These are phyloP conservation scores for Hanseniaspora singularis DNA, from an alignment of 805 yeast genomes.

Conservation along the genomic window DNA sequence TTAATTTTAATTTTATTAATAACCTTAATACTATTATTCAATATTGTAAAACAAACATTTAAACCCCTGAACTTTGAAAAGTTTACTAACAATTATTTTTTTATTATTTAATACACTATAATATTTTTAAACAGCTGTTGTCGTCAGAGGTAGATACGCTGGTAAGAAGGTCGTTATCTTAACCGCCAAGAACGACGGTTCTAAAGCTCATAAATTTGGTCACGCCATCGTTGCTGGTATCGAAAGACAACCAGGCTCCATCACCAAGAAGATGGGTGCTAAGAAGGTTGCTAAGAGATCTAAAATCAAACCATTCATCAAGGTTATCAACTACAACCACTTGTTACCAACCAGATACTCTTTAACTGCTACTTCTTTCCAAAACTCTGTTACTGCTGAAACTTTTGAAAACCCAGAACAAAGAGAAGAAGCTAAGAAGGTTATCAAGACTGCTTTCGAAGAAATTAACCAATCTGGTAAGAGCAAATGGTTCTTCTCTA, in stretches of 20 bases:
- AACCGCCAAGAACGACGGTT: slow-evolving; percentile 96
- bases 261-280: slow-evolving; percentile 85
- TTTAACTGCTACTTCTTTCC: slow-evolving; percentile 90
- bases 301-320: slow-evolving; percentile 97
- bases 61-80: not conserved
- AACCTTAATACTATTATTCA: too few relatives aligned
- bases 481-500: slow-evolving; percentile 99
- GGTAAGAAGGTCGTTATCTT: slow-evolving; percentile 99
- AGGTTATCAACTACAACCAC: slow-evolving; percentile 99
- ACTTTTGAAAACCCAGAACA: slow-evolving; percentile 95
- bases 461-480: slow-evolving; percentile 99
- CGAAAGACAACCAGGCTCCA: slow-evolving; percentile 96
- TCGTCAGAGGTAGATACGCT: slow-evolving; percentile 99
- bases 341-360: slow-evolving; percentile 99
- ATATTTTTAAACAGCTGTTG: slow-evolving; percentile 55
- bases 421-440: slow-evolving; percentile 98
- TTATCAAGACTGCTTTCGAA: slow-evolving; percentile 97
- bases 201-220: slow-evolving; percentile 97
- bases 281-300: slow-evolving; percentile 96
- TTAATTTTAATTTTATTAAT: too few relatives aligned
- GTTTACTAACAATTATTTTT: slow-evolving; percentile 16
- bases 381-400: slow-evolving; percentile 81
- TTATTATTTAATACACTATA: slow-evolving; percentile 19
- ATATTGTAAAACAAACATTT: too few relatives aligned
- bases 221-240: slow-evolving; percentile 99